phyloP scores from a whole-genome alignment of 2,329 filamentous ascomycete species.

The Xylaria sp. region DNA sequence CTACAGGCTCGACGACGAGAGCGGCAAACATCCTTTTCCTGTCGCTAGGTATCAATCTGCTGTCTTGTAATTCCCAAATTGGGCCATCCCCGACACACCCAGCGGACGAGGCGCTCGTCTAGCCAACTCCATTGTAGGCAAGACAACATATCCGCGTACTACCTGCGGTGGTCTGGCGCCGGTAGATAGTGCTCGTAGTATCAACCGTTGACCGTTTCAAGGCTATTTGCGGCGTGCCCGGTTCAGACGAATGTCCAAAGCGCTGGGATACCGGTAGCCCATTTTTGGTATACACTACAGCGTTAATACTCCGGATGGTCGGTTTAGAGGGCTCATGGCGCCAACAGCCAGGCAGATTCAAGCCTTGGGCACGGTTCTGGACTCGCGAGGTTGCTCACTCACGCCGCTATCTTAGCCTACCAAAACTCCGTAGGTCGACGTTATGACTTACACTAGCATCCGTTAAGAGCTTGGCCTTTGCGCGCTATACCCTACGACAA shows the following conservation, averaged over 20 bases:
- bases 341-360: conserved; percentile 26
- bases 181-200: conserved; percentile 28
- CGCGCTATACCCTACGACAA: conserved; percentile 40
- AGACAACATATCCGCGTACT: conserved; percentile 17
- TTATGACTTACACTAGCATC: conserved; percentile 25
- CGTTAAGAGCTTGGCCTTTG: conserved; percentile 25
- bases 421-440: conserved; percentile 31
- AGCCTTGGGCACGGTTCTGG: conserved; percentile 9
- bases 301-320: neutral
- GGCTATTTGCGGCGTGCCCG: conserved; percentile 17
- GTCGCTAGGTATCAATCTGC: conserved; percentile 7
- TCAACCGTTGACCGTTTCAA: conserved; percentile 31
- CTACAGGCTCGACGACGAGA: conserved; percentile 4
- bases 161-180: conserved; percentile 14
- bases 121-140: conserved; percentile 15
- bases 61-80: conserved; percentile 24
- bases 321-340: conserved; percentile 27
- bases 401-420: conserved; percentile 28
- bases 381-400: conserved; percentile 12
- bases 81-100: conserved; percentile 12
- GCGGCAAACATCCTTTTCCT: conserved; percentile 14
- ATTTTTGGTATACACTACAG: neutral
- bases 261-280: conserved; percentile 20
- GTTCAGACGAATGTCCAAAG: conserved; percentile 21
- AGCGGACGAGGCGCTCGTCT: conserved; percentile 22